A percentile compares a stretch with the other conserved stretches of the same genome.
Evolutionary conservation across 2,329 filamentous ascomycete genomes (phyloP).

Genomic region (Exophiala calicioides): DNA sequence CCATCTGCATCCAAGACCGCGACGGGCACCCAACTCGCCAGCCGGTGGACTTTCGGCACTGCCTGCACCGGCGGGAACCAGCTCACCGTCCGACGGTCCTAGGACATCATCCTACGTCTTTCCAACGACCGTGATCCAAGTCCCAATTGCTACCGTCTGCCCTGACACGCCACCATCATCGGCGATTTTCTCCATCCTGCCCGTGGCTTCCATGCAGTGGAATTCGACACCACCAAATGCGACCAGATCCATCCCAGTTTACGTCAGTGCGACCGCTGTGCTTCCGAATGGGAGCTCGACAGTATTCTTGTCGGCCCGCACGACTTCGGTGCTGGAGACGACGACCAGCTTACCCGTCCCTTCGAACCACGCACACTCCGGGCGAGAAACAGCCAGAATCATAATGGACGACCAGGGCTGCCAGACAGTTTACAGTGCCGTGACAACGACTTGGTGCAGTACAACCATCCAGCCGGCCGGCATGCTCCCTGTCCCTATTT

Average conservation of each 20-base stretch:
- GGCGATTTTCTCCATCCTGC: conserved; percentile 13
- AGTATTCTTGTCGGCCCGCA: conserved; percentile 19
- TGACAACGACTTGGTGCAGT: conserved; percentile 23
- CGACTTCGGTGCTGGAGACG: conserved; percentile 2
- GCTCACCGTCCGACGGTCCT: not conserved
- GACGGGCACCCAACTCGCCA: conserved; percentile 5
- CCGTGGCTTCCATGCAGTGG: conserved; percentile 3
- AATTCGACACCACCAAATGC: not conserved
- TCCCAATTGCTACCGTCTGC: conserved; percentile 28
- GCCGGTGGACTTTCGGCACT: not conserved
- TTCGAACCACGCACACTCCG: too few species aligned
- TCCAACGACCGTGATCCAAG: conserved; percentile 23
- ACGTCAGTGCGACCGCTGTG: conserved; percentile 25
- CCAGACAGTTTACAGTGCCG: conserved; percentile 26
- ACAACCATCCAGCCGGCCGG: conserved; percentile 24
- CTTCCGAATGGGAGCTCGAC: conserved; percentile 25
- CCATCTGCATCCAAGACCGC: conserved; percentile 17
- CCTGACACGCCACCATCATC: conserved; percentile 13
- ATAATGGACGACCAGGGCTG: conserved; percentile 26
- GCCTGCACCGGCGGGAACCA: not conserved
- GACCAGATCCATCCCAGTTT: conserved; percentile 1
- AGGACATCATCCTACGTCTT: conserved; percentile 18
- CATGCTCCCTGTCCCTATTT: conserved; percentile 23
- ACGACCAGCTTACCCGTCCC: too few species aligned
- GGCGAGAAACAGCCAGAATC: conserved; percentile 14